These are phyloP conservation scores for Emydomyces testavorans DNA, from an alignment of 2,329 filamentous ascomycete species.

Conservation along the genomic window DNA sequence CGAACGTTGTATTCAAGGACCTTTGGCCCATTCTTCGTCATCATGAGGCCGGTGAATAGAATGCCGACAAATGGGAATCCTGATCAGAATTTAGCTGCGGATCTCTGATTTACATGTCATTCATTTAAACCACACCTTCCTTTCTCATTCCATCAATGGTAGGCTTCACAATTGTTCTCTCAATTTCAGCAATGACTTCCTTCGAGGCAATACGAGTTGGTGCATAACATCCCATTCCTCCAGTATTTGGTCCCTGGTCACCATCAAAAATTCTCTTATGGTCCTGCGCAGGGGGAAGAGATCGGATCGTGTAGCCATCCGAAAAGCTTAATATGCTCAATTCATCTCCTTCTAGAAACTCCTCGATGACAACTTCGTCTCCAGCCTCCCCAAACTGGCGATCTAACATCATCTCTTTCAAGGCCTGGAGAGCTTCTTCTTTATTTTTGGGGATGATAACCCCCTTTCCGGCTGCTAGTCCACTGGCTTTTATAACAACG, in stretches of 20 bases:
- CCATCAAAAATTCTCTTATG: constrained; percentile 92
- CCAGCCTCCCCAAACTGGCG: constrained; percentile 78
- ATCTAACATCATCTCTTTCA: constrained; percentile 83
- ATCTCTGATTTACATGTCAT: constrained; percentile 43
- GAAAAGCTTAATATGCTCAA: constrained; percentile 83
- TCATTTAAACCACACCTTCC: constrained; percentile 50
- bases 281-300: constrained; percentile 83
- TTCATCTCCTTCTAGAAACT: constrained; percentile 84
- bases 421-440: constrained; percentile 67
- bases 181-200: constrained; percentile 64
- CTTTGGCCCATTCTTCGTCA: constrained; percentile 68
- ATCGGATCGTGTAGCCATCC: constrained; percentile 74
- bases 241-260: constrained; percentile 84
- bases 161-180: constrained; percentile 73
- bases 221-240: constrained; percentile 95
- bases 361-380: constrained; percentile 87
- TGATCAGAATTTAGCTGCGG: constrained; percentile 12
- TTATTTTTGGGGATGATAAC: constrained; percentile 78
- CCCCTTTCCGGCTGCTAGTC: constrained; percentile 87
- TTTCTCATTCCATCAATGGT: constrained; percentile 79
- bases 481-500: constrained; percentile 87
- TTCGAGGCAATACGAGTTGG: constrained; percentile 70
- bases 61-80: constrained; percentile 37
- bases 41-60: constrained; percentile 63
- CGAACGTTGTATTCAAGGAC: constrained; percentile 88